Evolutionary conservation across 805 yeast species (phyloP), one percentile per base, ranked within the genome.

Genomic region (Tetrapisispora nanseiensis): DNA sequence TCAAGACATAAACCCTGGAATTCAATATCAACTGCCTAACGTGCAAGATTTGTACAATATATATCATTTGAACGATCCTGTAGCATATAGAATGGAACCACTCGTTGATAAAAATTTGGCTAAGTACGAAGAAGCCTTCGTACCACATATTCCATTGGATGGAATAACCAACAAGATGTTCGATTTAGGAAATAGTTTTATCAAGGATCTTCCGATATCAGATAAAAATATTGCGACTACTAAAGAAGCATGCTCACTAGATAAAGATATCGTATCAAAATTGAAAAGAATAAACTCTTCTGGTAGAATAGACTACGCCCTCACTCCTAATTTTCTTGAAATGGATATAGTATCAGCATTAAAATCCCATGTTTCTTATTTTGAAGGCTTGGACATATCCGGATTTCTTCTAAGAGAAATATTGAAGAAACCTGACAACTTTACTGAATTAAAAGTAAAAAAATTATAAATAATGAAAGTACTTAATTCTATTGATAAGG

Each of bases 21-120:
- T 28, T 20, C 6, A 33, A 6, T 22, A 11, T 10, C 60, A 66
- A 8, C 61, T 72, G 3, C 86, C 92, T 3, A 71, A 70, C 26
- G 80, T 82, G 48, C 63, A 68, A 2, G 82, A 83, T 52, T 60
- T 83, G 33, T 92, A 82, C 65, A 90, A 90, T 56, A 64, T 92
- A 6, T 86, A 83, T 65, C 95, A 90, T 51, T 85, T 90, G 0
- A 81, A 94, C 49, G 98, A 90, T 56, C 95, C 97, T 0, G 80
- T 92, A 32, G 89, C 90, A 0, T 86, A 89, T 54, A 68, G 97
- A 42, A 63, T 89, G 44, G 98, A 90, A 60, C 98, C 98, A 1
- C 64, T 90, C 44, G 72, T 89, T 5, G 55, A 55, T 37, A 42
- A 40, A 31, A 36, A 42, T 9, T 46, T 61, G 52, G 43, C 58